Conservation (phyloP, 305 asterid species). For the Fraxinus ornus region DNA sequence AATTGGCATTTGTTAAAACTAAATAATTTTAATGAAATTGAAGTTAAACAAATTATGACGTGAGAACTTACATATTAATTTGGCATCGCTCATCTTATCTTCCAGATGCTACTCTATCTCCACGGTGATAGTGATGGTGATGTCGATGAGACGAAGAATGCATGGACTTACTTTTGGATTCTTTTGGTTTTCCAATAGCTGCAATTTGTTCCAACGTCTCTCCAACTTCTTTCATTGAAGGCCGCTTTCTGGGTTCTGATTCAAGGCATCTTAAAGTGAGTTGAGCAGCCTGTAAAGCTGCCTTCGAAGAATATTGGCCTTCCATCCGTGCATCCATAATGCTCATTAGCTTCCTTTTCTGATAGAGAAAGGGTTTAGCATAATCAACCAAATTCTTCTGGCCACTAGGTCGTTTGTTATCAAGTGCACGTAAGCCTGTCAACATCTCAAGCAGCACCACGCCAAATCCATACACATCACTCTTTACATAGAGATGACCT, state of each 20-base stretch:
- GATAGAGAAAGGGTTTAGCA: constrained; percentile 32
- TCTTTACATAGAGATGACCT: constrained; percentile 1
- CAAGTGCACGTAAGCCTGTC: constrained; percentile 45
- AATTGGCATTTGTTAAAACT: neutral
- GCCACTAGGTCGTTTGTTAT: constrained; percentile 30
- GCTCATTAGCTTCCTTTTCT: constrained; percentile 32
- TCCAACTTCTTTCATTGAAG: constrained; percentile 45
- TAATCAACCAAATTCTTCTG: constrained; percentile 43
- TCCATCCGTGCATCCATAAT: constrained; percentile 44
- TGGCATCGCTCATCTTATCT: neutral
- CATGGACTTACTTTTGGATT: constrained; percentile 7
- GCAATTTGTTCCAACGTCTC: constrained; percentile 39
- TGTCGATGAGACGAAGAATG: constrained; percentile 8
- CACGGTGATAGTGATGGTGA: neutral
- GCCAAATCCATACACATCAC: neutral
- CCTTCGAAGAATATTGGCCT: constrained; percentile 44
- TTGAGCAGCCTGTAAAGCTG: constrained; percentile 34
- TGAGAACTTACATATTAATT: neutral
- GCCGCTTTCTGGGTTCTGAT: constrained; percentile 39
- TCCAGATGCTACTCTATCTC: neutral
- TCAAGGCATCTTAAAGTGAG: constrained; percentile 43
- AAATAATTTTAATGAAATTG: neutral
- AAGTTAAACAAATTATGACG: neutral
- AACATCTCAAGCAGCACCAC: neutral
- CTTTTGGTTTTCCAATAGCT: constrained; percentile 26